Conservation (phyloP, 306 rosid species). For the Prunus mume region DNA sequence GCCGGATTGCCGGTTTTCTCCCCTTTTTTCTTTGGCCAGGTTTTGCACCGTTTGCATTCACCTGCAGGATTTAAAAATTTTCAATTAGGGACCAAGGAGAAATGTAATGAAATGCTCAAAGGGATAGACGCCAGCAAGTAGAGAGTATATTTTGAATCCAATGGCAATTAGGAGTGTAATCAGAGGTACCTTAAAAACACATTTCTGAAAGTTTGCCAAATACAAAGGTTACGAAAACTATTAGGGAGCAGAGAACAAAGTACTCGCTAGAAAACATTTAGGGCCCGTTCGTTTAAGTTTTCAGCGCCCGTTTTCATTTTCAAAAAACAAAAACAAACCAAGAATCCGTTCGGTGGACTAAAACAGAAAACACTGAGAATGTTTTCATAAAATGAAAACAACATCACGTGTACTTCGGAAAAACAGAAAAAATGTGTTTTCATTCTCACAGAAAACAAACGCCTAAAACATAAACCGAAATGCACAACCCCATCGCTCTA, state of each 20-base stretch:
- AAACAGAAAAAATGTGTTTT: too few species aligned
- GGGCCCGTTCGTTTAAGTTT: too few species aligned
- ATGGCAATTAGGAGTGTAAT: background rate
- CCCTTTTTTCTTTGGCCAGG: slow-evolving; percentile 43
- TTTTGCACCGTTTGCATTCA: slow-evolving; percentile 31
- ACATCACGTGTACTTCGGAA: too few species aligned
- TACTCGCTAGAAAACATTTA: background rate
- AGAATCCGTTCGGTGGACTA: too few species aligned
- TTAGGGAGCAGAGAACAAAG: background rate
- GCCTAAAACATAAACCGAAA: too few species aligned
- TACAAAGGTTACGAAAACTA: background rate
- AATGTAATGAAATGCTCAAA: background rate
- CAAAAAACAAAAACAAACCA: too few species aligned
- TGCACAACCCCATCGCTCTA: too few species aligned
- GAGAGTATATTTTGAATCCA: background rate
- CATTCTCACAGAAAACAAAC: too few species aligned
- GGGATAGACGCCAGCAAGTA: slow-evolving; percentile 4
- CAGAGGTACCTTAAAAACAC: background rate
- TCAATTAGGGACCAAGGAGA: slow-evolving; percentile 21
- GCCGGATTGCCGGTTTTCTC: slow-evolving; percentile 41
- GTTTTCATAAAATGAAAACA: too few species aligned
- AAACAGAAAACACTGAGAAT: too few species aligned
- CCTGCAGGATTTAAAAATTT: slow-evolving; percentile 32
- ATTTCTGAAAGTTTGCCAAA: background rate
- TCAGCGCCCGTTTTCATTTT: too few species aligned